Base-by-base conservation (phyloP, 2,329 filamentous ascomycete genomes). In the Sporothrix pallida region DNA sequence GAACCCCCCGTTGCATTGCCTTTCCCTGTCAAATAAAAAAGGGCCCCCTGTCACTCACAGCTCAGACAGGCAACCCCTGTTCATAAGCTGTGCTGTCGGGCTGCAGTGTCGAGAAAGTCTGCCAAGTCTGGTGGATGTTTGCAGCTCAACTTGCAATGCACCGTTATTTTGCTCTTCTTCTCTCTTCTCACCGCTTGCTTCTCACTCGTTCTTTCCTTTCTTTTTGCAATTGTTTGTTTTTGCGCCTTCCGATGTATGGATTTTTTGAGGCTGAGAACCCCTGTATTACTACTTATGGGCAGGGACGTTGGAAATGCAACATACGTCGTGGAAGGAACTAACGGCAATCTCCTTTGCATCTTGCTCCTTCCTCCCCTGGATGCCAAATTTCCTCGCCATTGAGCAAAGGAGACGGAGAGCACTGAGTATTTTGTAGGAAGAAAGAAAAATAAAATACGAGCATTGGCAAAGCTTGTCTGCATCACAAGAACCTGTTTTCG, bases 401-500 rank as follows among this genome's bases (percentile, higher is more conserved):
- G 15, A 17, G 5, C 12, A 56, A 23, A 9, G 52, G 2, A 12
- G 23, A 26, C 12, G 8, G 52, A 56, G 20, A 56, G 52, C 31
- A 37, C 31, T 3, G 3, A 37, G 52, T 20, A 23, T n/a, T 23
- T 56, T 56, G 5, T 4, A 9, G 9, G 20, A 20, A 8, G 3
- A 20, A 54, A 6, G n/a, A 54, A 9, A 15, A 37, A 20, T 20
- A 54, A 3, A 56, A 56, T 56, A 26, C 52, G 52, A 56, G 52
- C 8, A 56, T 56, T 26, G 52, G 52, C 20, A 56, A 44, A 48
- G n/a, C 20, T 17, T 67, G n/a, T 46, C 42, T 65, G n/a, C 62
- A 65, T 12, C 42, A 6, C n/a, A 26, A 23, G 62, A 65, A 65
- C 62, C 62, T n/a, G 42, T 48, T 65, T 65, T 67, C 10, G 17